Conservation (phyloP, 2,329 filamentous ascomycete species). For the Penicillium sp. region DNA sequence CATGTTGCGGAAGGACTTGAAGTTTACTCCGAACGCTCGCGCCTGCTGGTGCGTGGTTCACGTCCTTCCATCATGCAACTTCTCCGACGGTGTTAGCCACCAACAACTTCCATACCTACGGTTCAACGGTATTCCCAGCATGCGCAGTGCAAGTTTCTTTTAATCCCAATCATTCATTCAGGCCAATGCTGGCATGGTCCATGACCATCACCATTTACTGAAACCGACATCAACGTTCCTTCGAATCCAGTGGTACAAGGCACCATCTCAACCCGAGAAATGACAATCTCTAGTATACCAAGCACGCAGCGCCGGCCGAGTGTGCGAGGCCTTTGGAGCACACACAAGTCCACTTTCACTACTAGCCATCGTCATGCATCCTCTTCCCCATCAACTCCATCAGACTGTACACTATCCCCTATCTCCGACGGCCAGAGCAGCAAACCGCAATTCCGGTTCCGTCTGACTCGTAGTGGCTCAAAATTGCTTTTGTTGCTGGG, state of each 20-base stretch:
- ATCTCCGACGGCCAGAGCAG: conserved; percentile 8
- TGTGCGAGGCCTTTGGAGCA: conserved; percentile 20
- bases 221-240: conserved; percentile 1
- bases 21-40: not conserved
- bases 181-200: too few relatives aligned
- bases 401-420: conserved; percentile 23
- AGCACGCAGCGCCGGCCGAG: conserved; percentile 20
- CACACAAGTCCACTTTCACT: conserved; percentile 15
- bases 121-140: too few relatives aligned
- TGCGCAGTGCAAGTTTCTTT: too few relatives aligned
- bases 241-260: not conserved
- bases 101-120: too few relatives aligned
- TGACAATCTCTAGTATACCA: conserved; percentile 15
- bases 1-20: too few relatives aligned
- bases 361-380: conserved; percentile 12
- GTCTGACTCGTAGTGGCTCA: conserved; percentile 32
- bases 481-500: conserved; percentile 34
- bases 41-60: too few relatives aligned
- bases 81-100: too few relatives aligned
- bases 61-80: too few relatives aligned
- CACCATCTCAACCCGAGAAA: conserved; percentile 6
- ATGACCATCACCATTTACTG: not conserved
- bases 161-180: too few relatives aligned
- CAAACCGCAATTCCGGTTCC: conserved; percentile 25
- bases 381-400: conserved; percentile 18